These are phyloP conservation scores for Fusarium musae DNA, from an alignment of 2,329 filamentous ascomycete genomes.

Conservation along the genomic window DNA sequence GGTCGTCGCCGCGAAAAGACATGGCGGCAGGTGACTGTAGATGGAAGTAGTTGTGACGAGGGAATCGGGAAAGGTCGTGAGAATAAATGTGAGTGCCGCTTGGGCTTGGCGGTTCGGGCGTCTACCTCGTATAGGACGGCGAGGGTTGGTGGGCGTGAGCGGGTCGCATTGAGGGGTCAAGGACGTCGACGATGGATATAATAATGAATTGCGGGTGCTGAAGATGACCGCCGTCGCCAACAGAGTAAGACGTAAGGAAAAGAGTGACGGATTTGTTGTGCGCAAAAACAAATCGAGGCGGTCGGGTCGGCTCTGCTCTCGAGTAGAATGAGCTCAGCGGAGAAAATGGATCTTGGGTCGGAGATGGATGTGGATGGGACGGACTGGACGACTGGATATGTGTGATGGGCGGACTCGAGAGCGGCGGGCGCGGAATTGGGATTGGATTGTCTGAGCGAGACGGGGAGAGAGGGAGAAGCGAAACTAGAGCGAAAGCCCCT, in stretches of 20 bases:
- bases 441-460: constrained; percentile 33
- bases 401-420: constrained; percentile 40
- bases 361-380: constrained; percentile 5
- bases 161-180: constrained; percentile 44
- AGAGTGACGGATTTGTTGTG: constrained; percentile 29
- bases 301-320: constrained; percentile 8
- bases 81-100: constrained; percentile 32
- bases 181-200: background rate
- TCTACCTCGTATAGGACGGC: constrained; percentile 43
- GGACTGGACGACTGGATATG: background rate
- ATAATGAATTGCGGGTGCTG: background rate
- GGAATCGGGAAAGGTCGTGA: constrained; percentile 22
- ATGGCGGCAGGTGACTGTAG: constrained; percentile 52
- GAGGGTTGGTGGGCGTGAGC: constrained; percentile 35
- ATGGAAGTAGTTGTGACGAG: constrained; percentile 7
- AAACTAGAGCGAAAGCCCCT: constrained; percentile 24
- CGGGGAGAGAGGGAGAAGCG: background rate
- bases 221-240: constrained; percentile 15
- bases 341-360: constrained; percentile 37
- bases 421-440: constrained; percentile 32
- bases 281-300: constrained; percentile 28
- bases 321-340: constrained; percentile 32
- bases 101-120: constrained; percentile 40
- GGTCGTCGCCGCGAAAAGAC: constrained; percentile 72
- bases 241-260: constrained; percentile 11